A percentile compares a stretch with the other conserved stretches of the same genome.
Evolutionary conservation across 805 yeast species (phyloP).

Genomic region (Pichia californica): DNA sequence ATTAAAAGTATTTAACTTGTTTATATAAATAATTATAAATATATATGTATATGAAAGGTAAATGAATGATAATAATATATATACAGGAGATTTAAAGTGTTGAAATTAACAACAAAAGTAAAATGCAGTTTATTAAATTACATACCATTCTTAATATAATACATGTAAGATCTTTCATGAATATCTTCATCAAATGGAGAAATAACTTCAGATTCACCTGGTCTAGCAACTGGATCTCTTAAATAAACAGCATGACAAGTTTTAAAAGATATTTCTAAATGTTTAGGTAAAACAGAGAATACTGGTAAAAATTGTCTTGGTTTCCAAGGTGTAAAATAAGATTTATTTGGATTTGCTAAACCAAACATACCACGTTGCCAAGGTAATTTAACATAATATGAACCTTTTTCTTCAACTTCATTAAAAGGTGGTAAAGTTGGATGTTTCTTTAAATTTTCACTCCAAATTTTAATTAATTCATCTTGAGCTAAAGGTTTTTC

Average conservation of each 20-base stretch:
- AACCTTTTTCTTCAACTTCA: conserved; percentile 29
- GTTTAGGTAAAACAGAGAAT: conserved; percentile 86
- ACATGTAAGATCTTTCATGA: conserved; percentile 94
- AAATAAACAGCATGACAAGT: conserved; percentile 96
- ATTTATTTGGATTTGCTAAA: conserved; percentile 64
- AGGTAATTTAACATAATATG: conserved; percentile 52
- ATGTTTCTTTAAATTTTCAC: conserved; percentile 37
- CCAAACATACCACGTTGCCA: conserved; percentile 83
- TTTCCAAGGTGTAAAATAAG: conserved; percentile 95
- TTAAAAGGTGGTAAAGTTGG: conserved; percentile 31
- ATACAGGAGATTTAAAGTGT: conserved; percentile 1
- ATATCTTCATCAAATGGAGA: conserved; percentile 76
- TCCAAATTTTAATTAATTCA: conserved; percentile 38
- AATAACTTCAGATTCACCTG: conserved; percentile 93
- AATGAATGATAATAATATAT: too few relatives aligned
- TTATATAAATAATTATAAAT: too few relatives aligned
- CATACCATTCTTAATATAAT: conserved; percentile 71
- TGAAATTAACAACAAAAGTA: too few relatives aligned
- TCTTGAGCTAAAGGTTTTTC: conserved; percentile 23
- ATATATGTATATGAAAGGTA: too few relatives aligned
- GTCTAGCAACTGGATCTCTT: conserved; percentile 95
- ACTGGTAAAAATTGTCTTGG: conserved; percentile 93
- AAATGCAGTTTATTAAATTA: too few relatives aligned
- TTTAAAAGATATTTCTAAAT: conserved; percentile 80
- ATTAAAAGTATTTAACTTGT: too few relatives aligned